Evolutionary conservation across 225 moss, liverwort and hornwort species (phyloP), one percentile per base, ranked within the genome.

Genomic region (Climacium dendroides): DNA sequence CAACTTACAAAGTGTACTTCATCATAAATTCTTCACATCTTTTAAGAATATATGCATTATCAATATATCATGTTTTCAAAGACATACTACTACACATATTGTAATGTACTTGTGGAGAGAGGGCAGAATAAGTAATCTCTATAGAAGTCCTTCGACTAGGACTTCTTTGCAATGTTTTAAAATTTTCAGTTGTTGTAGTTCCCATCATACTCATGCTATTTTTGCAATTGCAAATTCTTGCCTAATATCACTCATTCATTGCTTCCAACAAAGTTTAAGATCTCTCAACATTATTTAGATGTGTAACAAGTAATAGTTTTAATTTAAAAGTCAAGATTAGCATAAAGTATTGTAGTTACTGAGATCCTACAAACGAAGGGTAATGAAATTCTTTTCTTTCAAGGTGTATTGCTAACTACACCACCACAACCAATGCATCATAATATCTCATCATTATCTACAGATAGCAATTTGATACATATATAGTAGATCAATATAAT

Each of bases 101-200:
- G 70, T 63, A 28, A 19, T 84, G 58, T 80, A 97, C 95, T 92
- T 95, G 95, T 63, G 94, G 93, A 66, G 93, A 93, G 12, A 95
- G 89, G 61, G 84, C 80, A 84, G 91, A 94, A 86, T 96, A 96
- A 83, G 91, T 87, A 64, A 95, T 93, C 83, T 94, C 88, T 35
- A 69, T 45, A 57, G 91, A 96, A 76, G 89, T 80, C 79, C 93
- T 95, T 82, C 85, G 89, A 87, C 86, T 97, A 37, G 96, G 95
- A 85, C 94, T 97, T 87, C 87, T 89, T 87, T 95, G 95, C 55
- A 97, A 90, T 45, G 95, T 96, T 88, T 93, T 92, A 92, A 96
- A 96, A 19, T 93, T 91, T 72, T 85, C 67, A 3, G 88, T 67
- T 66, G 89, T 91, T 54, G 94, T 93, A 43, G 81, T 94, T 52